A percentile compares a stretch with the other conserved stretches of the same genome.
Evolutionary conservation across 768 basidiomycete species (phyloP).

Genomic region (Rhodocollybia butyracea): DNA sequence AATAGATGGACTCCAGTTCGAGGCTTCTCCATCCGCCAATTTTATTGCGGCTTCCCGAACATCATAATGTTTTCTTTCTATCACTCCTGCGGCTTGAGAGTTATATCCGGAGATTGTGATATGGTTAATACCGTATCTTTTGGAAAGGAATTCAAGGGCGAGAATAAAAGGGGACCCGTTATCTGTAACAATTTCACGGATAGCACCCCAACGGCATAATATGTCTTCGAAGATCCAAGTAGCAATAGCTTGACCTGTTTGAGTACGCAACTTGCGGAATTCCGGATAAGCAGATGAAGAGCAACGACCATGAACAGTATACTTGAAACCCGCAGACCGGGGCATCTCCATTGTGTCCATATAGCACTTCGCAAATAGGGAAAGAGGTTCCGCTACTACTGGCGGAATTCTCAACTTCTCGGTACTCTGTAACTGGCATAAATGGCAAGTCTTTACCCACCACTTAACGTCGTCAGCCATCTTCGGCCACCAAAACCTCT

Average conservation of each 20-base stretch:
- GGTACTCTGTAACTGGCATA: conserved; percentile 29
- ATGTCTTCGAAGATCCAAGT: background rate
- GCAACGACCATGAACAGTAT: background rate
- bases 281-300: background rate
- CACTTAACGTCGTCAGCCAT: conserved; percentile 25
- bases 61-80: conserved; percentile 10
- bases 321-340: too few relatives aligned
- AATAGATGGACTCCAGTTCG: conserved; percentile 9
- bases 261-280: conserved; percentile 9
- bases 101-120: conserved; percentile 2
- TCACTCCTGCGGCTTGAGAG: background rate
- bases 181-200: conserved; percentile 27
- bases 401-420: conserved; percentile 23
- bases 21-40: conserved; percentile 9
- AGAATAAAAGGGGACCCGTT: conserved; percentile 30
- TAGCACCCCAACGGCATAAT: conserved; percentile 33
- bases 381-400: conserved; percentile 14
- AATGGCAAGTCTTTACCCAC: conserved; percentile 33
- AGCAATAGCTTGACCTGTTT: conserved; percentile 13
- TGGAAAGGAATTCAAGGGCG: conserved; percentile 11
- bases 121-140: conserved; percentile 1
- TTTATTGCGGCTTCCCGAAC: conserved; percentile 15
- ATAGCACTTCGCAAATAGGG: too few relatives aligned
- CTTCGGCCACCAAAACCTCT: conserved; percentile 27
- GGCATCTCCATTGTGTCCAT: too few relatives aligned